These are phyloP conservation scores for Picea sitchensis DNA, from an alignment of 75 land plant genomes.

Conservation along the genomic window DNA sequence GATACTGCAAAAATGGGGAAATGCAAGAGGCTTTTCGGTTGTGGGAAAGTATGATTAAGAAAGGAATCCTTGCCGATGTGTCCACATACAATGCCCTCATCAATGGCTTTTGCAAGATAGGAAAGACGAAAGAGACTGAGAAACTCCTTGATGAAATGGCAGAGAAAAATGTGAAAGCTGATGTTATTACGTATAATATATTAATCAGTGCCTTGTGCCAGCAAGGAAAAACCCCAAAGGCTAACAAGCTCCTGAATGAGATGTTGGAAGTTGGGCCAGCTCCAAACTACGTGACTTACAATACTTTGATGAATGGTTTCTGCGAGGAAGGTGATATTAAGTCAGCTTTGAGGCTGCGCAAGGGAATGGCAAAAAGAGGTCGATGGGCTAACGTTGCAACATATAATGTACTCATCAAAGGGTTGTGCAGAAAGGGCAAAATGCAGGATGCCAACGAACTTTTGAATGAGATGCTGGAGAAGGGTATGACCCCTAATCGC, in stretches of 20 bases:
- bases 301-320: slow-evolving; percentile 69
- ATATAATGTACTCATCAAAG: slow-evolving; percentile 63
- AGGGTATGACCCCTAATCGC: slow-evolving; percentile 57
- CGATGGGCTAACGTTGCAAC: slow-evolving; percentile 57
- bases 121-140: slow-evolving; percentile 29
- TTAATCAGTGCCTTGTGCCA: slow-evolving; percentile 53
- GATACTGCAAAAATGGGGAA: slow-evolving; percentile 32
- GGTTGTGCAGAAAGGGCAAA: slow-evolving; percentile 53
- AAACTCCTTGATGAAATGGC: slow-evolving; percentile 56
- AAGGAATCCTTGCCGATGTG: slow-evolving; percentile 16
- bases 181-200: slow-evolving; percentile 66
- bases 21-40: slow-evolving; percentile 33
- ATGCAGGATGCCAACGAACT: slow-evolving; percentile 67
- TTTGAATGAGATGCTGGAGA: slow-evolving; percentile 71
- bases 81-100: slow-evolving; percentile 46
- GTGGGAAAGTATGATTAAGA: slow-evolving; percentile 23
- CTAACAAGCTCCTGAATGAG: slow-evolving; percentile 54
- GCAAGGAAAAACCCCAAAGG: slow-evolving; percentile 48
- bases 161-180: slow-evolving; percentile 38
- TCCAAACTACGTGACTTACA: slow-evolving; percentile 66
- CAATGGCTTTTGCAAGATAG: slow-evolving; percentile 29
- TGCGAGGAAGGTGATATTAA: slow-evolving; percentile 54
- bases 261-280: slow-evolving; percentile 51
- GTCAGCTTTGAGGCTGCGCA: slow-evolving; percentile 54
- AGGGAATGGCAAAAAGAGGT: slow-evolving; percentile 56